Conservation (phyloP, 2,329 filamentous ascomycete genomes). For the Cladosporium colombiae region DNA sequence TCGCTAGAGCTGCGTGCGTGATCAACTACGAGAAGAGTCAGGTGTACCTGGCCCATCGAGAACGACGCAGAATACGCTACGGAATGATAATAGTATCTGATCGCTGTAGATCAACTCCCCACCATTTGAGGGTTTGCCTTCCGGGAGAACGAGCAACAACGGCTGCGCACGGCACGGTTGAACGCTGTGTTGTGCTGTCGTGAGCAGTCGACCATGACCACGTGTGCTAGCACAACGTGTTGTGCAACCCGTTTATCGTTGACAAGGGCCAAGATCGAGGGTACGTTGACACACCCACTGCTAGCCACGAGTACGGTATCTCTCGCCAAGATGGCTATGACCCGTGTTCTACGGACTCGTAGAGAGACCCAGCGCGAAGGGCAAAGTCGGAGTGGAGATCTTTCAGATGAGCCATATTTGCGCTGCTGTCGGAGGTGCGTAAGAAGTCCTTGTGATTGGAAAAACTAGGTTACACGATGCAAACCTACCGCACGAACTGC, state of each 20-base stretch:
- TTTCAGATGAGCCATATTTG: background rate
- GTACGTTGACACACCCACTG: slow-evolving; percentile 1
- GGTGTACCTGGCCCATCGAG: background rate
- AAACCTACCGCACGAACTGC: background rate
- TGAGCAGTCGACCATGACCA: background rate
- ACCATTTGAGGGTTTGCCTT: background rate
- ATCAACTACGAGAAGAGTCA: background rate
- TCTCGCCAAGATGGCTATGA: background rate
- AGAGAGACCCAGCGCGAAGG: background rate
- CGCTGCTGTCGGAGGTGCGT: background rate
- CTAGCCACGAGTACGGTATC: background rate
- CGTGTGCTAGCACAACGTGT: background rate
- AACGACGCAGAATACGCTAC: background rate
- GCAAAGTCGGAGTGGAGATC: background rate
- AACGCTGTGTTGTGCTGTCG: background rate
- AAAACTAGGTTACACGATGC: background rate
- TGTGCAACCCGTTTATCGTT: background rate
- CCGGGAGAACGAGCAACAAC: background rate
- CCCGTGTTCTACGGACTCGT: background rate
- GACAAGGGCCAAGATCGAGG: background rate
- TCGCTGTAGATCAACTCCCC: background rate
- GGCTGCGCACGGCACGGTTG: background rate
- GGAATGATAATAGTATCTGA: background rate
- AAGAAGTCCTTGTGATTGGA: background rate
- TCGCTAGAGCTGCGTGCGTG: background rate